Base-by-base conservation (phyloP, 345 rosid species). In the Pistacia integerrima region DNA sequence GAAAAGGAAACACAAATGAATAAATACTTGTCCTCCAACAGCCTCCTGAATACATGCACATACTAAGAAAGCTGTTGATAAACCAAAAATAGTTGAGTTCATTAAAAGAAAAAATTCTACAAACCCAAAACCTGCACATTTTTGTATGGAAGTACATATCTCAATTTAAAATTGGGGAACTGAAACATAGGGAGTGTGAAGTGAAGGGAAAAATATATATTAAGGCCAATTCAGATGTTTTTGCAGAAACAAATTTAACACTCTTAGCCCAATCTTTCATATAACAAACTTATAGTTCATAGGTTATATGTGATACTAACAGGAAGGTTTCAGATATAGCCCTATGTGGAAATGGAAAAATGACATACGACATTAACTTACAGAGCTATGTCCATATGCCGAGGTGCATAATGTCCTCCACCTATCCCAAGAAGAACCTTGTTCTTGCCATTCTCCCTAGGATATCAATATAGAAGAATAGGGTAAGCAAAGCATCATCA, bases 371-470 rank as follows among this genome's bases (percentile, higher is more conserved):
- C 8, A 30, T 52, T 14, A 73, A 86, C 98, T 85, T 88, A 95
- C 99, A 76, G 30, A 73, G 72, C 96, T 77, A 93, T 81, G 80
- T 93, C 97, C 97, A 85, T 89, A 71, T 95, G 99, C 60, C 97
- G 90, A 77, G 98, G 98, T 35, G 93, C 98, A 74, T 93, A 95
- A 81, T 93, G 97, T 74, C 97, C 99, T 74, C 99, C 97, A 60
- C 97, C 99, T 65, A 95, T 84, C 67, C 97, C 99, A 67, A 93
- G 79, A 38, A 93, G 98, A 58, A 93, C 93, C 77, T 85, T 95
- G 71, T 83, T 84, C 70, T 84, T 90, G 20, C 81, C 79, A n/a
- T 63, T 86, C 70, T 83, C 89, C 80, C 96, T 95, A 67, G 67
- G 68, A 66, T 69, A 67, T 28, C 25, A 35, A 71, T 63, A 41